Evolutionary conservation across 2,329 filamentous ascomycete species (phyloP).

Genomic region (Trichoderma koningii): DNA sequence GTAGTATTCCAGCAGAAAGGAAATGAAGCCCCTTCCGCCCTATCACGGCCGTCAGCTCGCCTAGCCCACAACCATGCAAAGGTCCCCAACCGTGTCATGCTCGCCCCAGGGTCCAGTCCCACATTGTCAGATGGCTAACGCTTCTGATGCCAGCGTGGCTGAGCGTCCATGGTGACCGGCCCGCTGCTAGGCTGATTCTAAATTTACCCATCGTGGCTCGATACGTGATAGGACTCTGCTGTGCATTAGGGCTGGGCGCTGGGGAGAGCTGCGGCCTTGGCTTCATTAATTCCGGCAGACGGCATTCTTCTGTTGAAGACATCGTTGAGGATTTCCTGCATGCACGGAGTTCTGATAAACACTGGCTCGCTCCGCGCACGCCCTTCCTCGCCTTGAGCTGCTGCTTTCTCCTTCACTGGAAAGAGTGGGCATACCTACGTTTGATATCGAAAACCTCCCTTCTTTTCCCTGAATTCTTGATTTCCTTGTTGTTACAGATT

Average conservation of each 20-base stretch:
- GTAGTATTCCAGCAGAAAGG: not conserved
- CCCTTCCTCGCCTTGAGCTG: not conserved
- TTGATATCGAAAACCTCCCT: not conserved
- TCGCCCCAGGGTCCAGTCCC: conserved; percentile 6
- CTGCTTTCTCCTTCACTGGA: not conserved
- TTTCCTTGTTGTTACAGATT: not conserved
- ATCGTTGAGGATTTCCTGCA: not conserved
- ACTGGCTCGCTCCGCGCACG: not conserved
- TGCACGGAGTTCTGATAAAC: not conserved
- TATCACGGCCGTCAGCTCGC: conserved; percentile 1
- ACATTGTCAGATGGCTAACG: conserved; percentile 13
- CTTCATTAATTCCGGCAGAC: conserved; percentile 11
- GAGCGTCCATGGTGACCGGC: conserved; percentile 17
- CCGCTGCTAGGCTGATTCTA: conserved; percentile 23
- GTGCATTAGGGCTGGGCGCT: not conserved
- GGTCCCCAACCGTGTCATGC: conserved; percentile 3
- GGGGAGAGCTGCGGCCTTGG: not conserved
- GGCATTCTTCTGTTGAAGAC: conserved; percentile 1
- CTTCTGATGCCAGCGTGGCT: conserved; percentile 17
- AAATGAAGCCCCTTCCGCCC: not conserved
- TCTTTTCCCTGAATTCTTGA: not conserved
- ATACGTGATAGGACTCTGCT: not conserved
- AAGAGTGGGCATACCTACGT: not conserved
- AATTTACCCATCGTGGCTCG: conserved; percentile 3
- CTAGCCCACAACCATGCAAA: not conserved